A percentile compares a stretch with the other conserved stretches of the same genome.
These are phyloP conservation scores for Dendrocalamus sinicus DNA, from an alignment of 176 grass and related monocot species.

Conservation along the genomic window DNA sequence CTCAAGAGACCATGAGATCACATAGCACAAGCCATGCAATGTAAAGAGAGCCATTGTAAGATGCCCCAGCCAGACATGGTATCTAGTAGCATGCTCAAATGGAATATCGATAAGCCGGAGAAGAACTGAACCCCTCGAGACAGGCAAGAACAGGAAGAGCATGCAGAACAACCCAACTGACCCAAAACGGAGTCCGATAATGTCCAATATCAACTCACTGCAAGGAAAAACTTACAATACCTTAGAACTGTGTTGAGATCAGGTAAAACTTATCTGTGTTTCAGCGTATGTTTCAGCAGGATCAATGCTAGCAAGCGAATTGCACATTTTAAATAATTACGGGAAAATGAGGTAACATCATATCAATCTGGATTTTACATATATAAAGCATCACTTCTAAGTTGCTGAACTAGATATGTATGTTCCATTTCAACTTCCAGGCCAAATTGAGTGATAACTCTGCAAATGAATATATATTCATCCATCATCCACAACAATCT, in stretches of 20 bases:
- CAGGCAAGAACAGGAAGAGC: constrained; percentile 86
- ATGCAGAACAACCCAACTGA: constrained; percentile 82
- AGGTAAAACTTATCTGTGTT: neutral
- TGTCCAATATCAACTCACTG: constrained; percentile 68
- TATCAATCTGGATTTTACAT: neutral
- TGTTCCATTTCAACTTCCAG: neutral
- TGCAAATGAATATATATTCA: neutral
- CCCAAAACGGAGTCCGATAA: constrained; percentile 66
- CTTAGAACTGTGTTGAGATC: constrained; percentile 16
- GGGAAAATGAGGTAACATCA: neutral
- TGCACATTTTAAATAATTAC: constrained; percentile 3
- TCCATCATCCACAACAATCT: constrained; percentile 10
- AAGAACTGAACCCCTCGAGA: constrained; percentile 90
- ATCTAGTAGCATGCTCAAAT: constrained; percentile 97
- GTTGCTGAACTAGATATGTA: neutral
- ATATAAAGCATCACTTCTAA: neutral
- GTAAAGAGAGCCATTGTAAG: constrained; percentile 96
- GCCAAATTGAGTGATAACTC: neutral
- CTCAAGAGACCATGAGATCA: constrained; percentile 59
- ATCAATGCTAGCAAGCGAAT: neutral
- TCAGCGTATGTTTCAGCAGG: neutral
- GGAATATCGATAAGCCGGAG: constrained; percentile 93
- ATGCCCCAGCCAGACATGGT: constrained; percentile 98
- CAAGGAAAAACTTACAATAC: constrained; percentile 27
- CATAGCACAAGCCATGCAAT: constrained; percentile 75